phyloP scores from a whole-genome alignment of 78 protist genomes.

The Dictyostelium intermedium region DNA sequence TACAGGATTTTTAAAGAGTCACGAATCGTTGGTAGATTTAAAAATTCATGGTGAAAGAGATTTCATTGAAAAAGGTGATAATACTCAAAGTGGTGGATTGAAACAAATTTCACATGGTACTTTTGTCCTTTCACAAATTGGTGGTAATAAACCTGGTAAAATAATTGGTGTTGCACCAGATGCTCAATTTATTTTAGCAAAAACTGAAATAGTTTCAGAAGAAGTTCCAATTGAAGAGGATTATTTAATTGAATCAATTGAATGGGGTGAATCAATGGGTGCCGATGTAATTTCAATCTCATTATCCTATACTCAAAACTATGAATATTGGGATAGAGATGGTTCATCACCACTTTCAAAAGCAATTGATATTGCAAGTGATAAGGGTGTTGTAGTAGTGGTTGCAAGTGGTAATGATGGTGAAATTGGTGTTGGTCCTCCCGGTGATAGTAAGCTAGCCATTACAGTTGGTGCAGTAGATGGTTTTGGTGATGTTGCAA shows the following conservation, averaged over 20 bases:
- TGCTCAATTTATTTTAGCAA: conserved; percentile 55
- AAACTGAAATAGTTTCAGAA: conserved; percentile 44
- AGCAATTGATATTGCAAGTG: conserved; percentile 41
- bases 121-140: conserved; percentile 35
- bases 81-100: conserved; percentile 18
- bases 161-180: conserved; percentile 63
- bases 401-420: conserved; percentile 76
- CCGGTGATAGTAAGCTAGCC: conserved; percentile 10
- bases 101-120: conserved; percentile 63
- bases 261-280: conserved; percentile 73
- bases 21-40: not conserved
- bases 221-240: conserved; percentile 76
- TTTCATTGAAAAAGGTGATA: conserved; percentile 18
- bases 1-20: conserved; percentile 45
- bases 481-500: conserved; percentile 20
- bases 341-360: conserved; percentile 52
- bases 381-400: conserved; percentile 53
- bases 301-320: conserved; percentile 30
- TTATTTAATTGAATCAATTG: conserved; percentile 47
- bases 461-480: conserved; percentile 72
- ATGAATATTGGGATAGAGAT: conserved; percentile 60
- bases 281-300: conserved; percentile 46
- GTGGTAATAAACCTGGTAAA: conserved; percentile 55
- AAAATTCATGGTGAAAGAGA: conserved; percentile 17
- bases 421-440: conserved; percentile 38